Conservation (phyloP, 768 basidiomycete genomes). For the Pisolithus sp. region DNA sequence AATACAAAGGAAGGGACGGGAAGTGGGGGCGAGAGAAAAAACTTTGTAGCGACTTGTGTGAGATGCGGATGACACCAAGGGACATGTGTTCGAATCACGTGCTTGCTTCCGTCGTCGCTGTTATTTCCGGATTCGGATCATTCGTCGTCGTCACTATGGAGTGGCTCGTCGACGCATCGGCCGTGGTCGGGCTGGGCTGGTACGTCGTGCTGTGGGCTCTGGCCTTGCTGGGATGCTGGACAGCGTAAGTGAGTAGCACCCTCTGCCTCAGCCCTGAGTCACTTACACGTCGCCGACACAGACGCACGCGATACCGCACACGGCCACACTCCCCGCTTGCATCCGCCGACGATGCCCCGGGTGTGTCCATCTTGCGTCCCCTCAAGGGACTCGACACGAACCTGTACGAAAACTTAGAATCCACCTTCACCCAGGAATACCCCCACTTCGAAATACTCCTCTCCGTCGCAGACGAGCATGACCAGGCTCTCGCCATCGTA, state of each 20-base stretch:
- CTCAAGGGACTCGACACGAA: slow-evolving; percentile 94
- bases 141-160: slow-evolving; percentile 1
- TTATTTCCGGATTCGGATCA: neutral
- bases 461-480: slow-evolving; percentile 81
- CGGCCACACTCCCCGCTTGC: slow-evolving; percentile 58
- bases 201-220: slow-evolving; percentile 58
- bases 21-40: too few relatives aligned
- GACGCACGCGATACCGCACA: slow-evolving; percentile 68
- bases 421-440: slow-evolving; percentile 88
- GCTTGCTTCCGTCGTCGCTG: neutral
- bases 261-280: neutral
- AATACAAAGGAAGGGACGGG: slow-evolving; percentile 17
- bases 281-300: slow-evolving; percentile 22
- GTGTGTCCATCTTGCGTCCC: slow-evolving; percentile 91
- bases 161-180: slow-evolving; percentile 7
- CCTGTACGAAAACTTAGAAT: slow-evolving; percentile 92
- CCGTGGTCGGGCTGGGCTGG: slow-evolving; percentile 50
- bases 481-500: slow-evolving; percentile 85
- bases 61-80: too few relatives aligned
- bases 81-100: too few relatives aligned
- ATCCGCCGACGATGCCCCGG: slow-evolving; percentile 56
- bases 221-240: slow-evolving; percentile 57
- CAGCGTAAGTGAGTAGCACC: slow-evolving; percentile 49
- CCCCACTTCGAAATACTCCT: slow-evolving; percentile 88
- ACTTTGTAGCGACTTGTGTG: too few relatives aligned